Evolutionary conservation across 202 grass and related monocot species (phyloP), one percentile per base, ranked within the genome.

Genomic region (Schoenoplectus tabernaemontani): DNA sequence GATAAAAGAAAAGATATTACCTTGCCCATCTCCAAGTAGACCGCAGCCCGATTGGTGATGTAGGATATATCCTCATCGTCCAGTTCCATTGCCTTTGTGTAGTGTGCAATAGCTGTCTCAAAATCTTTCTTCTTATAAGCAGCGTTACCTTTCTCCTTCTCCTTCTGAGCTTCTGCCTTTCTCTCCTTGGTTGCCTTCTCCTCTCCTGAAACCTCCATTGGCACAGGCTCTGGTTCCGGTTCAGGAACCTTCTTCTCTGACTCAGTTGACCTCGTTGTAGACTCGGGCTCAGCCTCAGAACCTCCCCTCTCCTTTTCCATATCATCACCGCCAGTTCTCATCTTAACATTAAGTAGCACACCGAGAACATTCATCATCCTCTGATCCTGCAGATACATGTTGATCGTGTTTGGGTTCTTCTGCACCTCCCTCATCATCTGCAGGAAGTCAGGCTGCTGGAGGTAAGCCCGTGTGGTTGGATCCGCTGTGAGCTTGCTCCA

Each of bases 1-100:
- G 68, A 81, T 39, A 44, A 24, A 3, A 50, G 51, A n/a, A 78
- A 50, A 32, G 13, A 1, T n/a, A 16, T 17, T 73, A 91, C 93
- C 90, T 93, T 86, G 86, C 87, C 90, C 93, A 93, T 97, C 87
- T 97, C 93, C 74, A 97, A 88, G 79, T 97, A 97, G 75, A 97
- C 93, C 0, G 90, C 93, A 81, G 93, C 90, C 7, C 93, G 78
- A 34, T 93, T 97, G 12, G 93, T 97, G 11, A 97, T 61, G 68
- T 89, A 97, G 3, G 93, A 97, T 42, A 97, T 87, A 74, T 93
- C 90, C 78, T 85, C 82, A 50, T 91, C 88, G 11, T 97, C 90
- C 1, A 97, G 68, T 44, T 97, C 90, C 37, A 93, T 83, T 24
- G 93, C 90, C 47, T 83, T 89, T 13, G 88, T 93, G 57, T 97